phyloP scores from a whole-genome alignment of 2,329 filamentous ascomycete species.

The Aspergillus novofumigatus region DNA sequence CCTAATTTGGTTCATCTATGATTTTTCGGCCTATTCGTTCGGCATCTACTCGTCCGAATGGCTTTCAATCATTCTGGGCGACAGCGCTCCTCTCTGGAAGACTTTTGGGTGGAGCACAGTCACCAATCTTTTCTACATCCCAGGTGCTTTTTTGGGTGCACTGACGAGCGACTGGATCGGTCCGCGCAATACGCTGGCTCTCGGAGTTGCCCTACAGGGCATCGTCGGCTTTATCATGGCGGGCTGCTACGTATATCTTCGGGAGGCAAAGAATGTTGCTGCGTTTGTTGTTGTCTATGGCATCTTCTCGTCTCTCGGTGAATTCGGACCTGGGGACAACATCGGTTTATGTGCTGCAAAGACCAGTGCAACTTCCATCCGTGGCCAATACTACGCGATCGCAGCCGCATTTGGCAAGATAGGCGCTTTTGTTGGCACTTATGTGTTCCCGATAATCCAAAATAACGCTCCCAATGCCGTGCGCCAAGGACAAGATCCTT shows the following conservation, averaged over 20 bases:
- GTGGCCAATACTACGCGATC: constrained; percentile 65
- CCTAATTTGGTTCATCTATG: constrained; percentile 80
- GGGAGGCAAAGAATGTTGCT: constrained; percentile 61
- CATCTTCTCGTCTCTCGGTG: constrained; percentile 72
- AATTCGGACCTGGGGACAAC: constrained; percentile 85
- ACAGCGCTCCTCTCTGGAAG: constrained; percentile 62
- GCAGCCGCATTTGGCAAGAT: constrained; percentile 46
- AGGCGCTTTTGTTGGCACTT: constrained; percentile 76
- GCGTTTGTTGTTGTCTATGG: constrained; percentile 77
- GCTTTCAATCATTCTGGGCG: constrained; percentile 57
- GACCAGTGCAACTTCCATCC: constrained; percentile 81
- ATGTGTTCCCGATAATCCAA: constrained; percentile 70
- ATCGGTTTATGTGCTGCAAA: constrained; percentile 85
- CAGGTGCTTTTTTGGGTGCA: constrained; percentile 73
- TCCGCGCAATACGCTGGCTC: constrained; percentile 67
- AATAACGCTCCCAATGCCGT: constrained; percentile 52
- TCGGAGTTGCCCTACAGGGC: constrained; percentile 69
- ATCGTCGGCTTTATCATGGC: constrained; percentile 87
- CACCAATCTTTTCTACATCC: constrained; percentile 84
- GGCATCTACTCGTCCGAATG: constrained; percentile 72
- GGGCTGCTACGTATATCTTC: constrained; percentile 68
- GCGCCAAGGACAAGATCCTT: constrained; percentile 74
- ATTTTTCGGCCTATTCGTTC: constrained; percentile 83
- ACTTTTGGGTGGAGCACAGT: constrained; percentile 85
- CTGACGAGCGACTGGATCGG: constrained; percentile 75